These are phyloP conservation scores for Sclerotinia subarctica DNA, from an alignment of 2,329 filamentous ascomycete species.

Conservation along the genomic window DNA sequence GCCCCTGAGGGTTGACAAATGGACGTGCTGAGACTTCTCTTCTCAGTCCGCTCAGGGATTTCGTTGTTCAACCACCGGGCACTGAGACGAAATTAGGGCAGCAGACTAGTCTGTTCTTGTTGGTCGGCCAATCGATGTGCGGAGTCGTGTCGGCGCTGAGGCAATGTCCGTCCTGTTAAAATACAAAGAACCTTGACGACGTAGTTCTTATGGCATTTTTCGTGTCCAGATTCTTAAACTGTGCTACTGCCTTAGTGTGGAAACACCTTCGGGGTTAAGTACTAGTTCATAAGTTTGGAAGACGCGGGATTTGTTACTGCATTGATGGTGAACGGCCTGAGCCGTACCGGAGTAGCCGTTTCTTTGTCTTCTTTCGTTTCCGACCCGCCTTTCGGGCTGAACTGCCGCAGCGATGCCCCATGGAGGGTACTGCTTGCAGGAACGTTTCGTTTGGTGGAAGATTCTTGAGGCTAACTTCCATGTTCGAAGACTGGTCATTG, in stretches of 20 bases:
- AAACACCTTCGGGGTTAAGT: constrained; percentile 8
- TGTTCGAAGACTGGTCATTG: constrained; percentile 4
- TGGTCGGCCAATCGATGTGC: constrained; percentile 11
- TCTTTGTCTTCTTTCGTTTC: constrained; percentile 16
- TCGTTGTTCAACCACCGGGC: constrained; percentile 10
- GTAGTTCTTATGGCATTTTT: constrained; percentile 15
- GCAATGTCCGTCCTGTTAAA: constrained; percentile 15
- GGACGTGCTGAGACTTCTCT: constrained; percentile 13
- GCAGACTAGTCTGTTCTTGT: constrained; percentile 10
- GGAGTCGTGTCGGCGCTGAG: constrained; percentile 16
- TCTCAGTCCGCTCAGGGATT: constrained; percentile 7
- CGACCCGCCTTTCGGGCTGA: background rate
- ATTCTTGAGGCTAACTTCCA: constrained; percentile 12
- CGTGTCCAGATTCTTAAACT: constrained; percentile 1
- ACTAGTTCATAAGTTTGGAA: constrained; percentile 1
- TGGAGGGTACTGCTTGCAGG: constrained; percentile 8
- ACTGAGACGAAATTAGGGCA: constrained; percentile 18
- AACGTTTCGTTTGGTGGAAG: constrained; percentile 4
- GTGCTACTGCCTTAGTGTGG: constrained; percentile 12
- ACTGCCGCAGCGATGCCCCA: constrained; percentile 10
- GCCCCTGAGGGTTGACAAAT: constrained; percentile 7
- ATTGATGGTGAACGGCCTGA: constrained; percentile 10
- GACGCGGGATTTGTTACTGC: constrained; percentile 13
- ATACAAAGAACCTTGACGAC: constrained; percentile 10
- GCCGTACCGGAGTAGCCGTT: constrained; percentile 13